Base-by-base conservation (phyloP, 163 green algal genomes). In the Prototheca cutis region DNA sequence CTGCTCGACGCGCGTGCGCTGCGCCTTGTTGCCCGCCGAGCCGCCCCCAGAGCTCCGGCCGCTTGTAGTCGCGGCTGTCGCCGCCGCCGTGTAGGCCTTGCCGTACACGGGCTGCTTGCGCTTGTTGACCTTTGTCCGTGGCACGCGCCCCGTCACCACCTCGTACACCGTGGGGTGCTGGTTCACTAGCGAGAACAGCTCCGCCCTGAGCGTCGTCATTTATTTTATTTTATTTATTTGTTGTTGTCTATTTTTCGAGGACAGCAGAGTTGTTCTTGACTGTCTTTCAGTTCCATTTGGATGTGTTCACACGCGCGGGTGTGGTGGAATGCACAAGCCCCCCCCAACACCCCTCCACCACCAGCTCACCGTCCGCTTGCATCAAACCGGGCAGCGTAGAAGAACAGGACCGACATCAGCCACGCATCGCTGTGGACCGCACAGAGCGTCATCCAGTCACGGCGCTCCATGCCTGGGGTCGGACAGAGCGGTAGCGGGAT, bases 371-470 rank as follows among this genome's bases (percentile, higher is more conserved):
- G 66, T 40, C 77, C 58, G 21, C 88, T 68, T 25, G 48, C 63
- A 53, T 90, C 73, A 32, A 96, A 80, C 54, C 91, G 90, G 1
- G 93, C 89, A 8, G 77, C 90, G 70, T 95, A 96, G 66, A 93
- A 98, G 65, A 95, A 98, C 0, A 87, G 80, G 4, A 99, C 86
- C 17, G 81, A 72, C 32, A 95, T 79, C 10, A 99, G 86, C 93
- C 93, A 99, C 0, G 87, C 74, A 51, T 99, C 93, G 17, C 74
- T 87, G 79, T 99, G 93, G 40, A 98, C 92, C 4, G 93, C 93
- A 39, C 97, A 90, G 3, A 99, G 80, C 2, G 87, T 80, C 29
- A 98, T 74, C 93, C 93, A 99, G 73, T 99, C 92, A 30, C 82
- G 84, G 29, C 83, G 67, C n/a, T 73, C 55, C 78, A 85, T 85